Evolutionary conservation across 202 grass and related monocot species (phyloP), one percentile per base, ranked within the genome.

Genomic region (Hordeum pubiflorum): DNA sequence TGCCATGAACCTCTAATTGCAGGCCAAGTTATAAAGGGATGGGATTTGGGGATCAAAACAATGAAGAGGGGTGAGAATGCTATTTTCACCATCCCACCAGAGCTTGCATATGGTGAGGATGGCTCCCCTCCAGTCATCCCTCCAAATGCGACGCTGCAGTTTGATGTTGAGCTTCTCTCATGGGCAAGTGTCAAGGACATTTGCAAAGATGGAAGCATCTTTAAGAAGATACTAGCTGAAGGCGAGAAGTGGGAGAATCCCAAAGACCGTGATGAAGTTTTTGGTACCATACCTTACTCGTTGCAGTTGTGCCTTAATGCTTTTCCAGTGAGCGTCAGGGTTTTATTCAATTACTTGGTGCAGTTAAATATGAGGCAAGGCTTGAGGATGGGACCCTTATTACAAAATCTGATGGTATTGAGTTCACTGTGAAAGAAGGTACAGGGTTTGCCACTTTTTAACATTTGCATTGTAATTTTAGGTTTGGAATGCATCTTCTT

Each of bases 51-150:
- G 48, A 91, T 93, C 61, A 93, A 97, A 76, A 97, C 93, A 14
- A 97, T 97, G 88, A 97, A 93, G 84, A 97, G 90, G 72, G 93
- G 93, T 1, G 93, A 96, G 60, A 96, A 92, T 85, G 87, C 93
- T 74, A 84, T 96, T 68, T 92, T 96, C 58, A 96, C 88, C 43
- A 92, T 96, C 43, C 90, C 90, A 71, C 81, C 93, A 74, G 90
- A 90, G 80, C 63, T 96, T 70, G 93, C 90, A 22, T 96, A 96
- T 66, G 93, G 90, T 69, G 86, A 88, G 69, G 85, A 89, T 69
- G 93, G 90, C 18, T 90, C 93, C 12, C 93, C 85, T 54, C 93
- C 90, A 12, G 87, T 77, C 23, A 96, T 96, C 62, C 90, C 93
- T 81, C 78, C 88, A 56, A 92, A 96, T 79, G 87, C 86, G 54